Base-by-base conservation (phyloP, 1,284 basidiomycete species). In the Tilletia horrida region DNA sequence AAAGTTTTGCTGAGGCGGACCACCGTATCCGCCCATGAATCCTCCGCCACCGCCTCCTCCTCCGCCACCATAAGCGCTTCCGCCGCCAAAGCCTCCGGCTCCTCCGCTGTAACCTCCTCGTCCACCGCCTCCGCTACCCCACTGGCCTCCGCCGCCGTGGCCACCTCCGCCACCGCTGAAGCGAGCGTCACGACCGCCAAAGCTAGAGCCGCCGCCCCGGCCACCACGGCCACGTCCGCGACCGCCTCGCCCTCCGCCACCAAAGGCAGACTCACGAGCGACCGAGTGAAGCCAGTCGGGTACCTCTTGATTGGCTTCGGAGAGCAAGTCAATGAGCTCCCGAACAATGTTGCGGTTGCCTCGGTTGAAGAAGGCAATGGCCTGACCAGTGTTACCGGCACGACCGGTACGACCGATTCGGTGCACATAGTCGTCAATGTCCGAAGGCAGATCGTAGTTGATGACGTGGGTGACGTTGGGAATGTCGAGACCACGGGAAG, bases 391-490 rank as follows among this genome's bases (percentile, higher is more conserved):
- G 86, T 99, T 99, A 75, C 95, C 95, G 16, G 96, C 96, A 88
- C 95, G 94, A 66, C 96, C 95, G 23, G 96, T 98, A 87, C 95
- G 93, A 86, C 95, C 95, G 81, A 81, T 81, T 18, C 80, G 77
- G 74, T 81, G 80, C 25, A 81, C 80, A 66, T 81, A 81, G 71
- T 81, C 96, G 81, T 98, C 95, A 71, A 99, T 95, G 84, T 99
- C 95, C 71, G 90, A 91, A 21, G 95, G 95, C n/a, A 99, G 85
- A 83, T 98, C 96, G 84, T 97, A 98, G 84, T 95, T 95, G 85
- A 98, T 87, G 79, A 99, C 95, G 83, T 98, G 96, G 35, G 92
- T 97, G 79, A 99, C 95, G 83, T 99, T 96, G 76, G 96, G 96
- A 77, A 99, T 98, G 85, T 99, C 95, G 78, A 99, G 89, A 83